Evolutionary conservation across 2,329 filamentous ascomycete genomes (phyloP), one percentile per base, ranked within the genome.

Genomic region (Clonostachys rhizophaga): DNA sequence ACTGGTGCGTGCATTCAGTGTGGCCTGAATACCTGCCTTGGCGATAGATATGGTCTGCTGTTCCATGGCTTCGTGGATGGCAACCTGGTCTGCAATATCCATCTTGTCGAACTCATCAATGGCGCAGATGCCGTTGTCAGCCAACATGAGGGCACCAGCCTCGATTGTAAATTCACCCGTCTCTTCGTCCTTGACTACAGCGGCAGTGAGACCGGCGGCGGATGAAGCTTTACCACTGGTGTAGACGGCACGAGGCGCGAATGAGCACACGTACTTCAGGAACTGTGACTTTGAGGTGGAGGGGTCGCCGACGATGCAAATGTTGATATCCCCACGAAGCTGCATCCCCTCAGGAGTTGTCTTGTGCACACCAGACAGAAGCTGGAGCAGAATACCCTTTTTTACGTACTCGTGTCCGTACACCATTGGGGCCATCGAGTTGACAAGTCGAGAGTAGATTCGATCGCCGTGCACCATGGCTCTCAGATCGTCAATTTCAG

Each of bases 81-180:
- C 94, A 47, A 99, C 94, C 71, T 99, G 94, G 65, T 99, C 94
- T 45, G 75, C 84, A 52, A 99, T 88, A 60, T 99, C 94, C 94
- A 99, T 99, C 74, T 99, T 99, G 81, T 99, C 94, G 58, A 99
- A 99, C 65, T 99, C 94, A 63, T 99, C 94, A 63, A 99, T 99
- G 50, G 91, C 91, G 67, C 94, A 99, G 58, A 97, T 95, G 46
- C 94, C 94, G 55, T 96, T 96, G 60, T 97, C 86, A 18, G 94
- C 94, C 51, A 99, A 75, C 94, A 99, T 97, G 49, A 99, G 82
- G 12, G 94, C 94, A 71, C 94, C 94, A 7, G 94, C 94, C 71
- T 99, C 94, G 57, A 99, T 99, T 13, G 94, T 99, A 65, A 96
- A 96, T 63, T 99, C 94, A 54, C 94, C 94, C 17, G 94, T 99